phyloP scores from a whole-genome alignment of 495 filamentous ascomycete genomes.

The Pseudoneurospora amorphoporcata region DNA sequence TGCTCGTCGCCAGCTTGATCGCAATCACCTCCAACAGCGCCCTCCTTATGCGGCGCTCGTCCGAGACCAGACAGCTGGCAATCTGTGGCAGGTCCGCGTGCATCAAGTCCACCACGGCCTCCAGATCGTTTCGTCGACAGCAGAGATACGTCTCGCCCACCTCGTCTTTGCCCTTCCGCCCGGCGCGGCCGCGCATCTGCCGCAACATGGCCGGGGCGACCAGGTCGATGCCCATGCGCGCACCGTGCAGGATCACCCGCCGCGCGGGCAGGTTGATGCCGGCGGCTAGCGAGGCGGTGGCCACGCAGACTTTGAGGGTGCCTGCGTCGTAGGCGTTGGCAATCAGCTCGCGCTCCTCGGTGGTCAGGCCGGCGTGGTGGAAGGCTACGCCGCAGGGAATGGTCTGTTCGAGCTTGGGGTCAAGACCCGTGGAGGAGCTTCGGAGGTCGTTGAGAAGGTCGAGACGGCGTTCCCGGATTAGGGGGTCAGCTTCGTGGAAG shows the following conservation, averaged over 20 bases:
- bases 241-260: slow-evolving; percentile 69
- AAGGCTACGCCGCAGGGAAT: slow-evolving; percentile 62
- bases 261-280: slow-evolving; percentile 67
- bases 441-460: slow-evolving; percentile 62
- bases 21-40: slow-evolving; percentile 68
- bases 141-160: slow-evolving; percentile 73
- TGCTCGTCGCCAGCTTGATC: slow-evolving; percentile 59
- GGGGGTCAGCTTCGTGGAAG: slow-evolving; percentile 29
- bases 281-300: slow-evolving; percentile 76
- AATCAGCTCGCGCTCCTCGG: slow-evolving; percentile 68
- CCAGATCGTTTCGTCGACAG: slow-evolving; percentile 59
- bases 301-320: slow-evolving; percentile 60
- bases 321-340: slow-evolving; percentile 64
- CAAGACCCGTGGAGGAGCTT: slow-evolving; percentile 56
- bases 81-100: slow-evolving; percentile 64
- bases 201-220: slow-evolving; percentile 71
- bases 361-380: slow-evolving; percentile 71
- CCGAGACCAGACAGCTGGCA: slow-evolving; percentile 58
- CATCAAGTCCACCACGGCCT: slow-evolving; percentile 58
- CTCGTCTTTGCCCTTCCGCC: slow-evolving; percentile 75
- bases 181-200: slow-evolving; percentile 78
- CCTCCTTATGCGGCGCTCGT: slow-evolving; percentile 51
- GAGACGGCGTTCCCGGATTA: slow-evolving; percentile 45
- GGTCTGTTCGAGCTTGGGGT: slow-evolving; percentile 54
- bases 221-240: slow-evolving; percentile 66